Evolutionary conservation across 1,139 yeast species (phyloP), one percentile per base, ranked within the genome.

Genomic region (Hyphopichia buzzinii): DNA sequence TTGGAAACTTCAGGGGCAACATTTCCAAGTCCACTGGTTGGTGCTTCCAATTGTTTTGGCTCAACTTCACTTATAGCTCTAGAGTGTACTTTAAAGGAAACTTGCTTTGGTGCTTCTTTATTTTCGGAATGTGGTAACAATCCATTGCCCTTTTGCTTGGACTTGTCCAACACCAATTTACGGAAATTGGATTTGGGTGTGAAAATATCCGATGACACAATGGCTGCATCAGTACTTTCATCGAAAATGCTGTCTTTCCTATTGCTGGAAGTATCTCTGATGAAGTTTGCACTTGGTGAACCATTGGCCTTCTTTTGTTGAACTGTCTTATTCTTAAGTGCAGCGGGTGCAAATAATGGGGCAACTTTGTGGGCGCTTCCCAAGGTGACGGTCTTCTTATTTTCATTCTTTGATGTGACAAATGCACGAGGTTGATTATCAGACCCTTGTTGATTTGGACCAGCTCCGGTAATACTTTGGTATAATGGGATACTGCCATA

Each of bases 401-500:
- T 15, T 15, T 23, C 21, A 15, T 26, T n/a, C 4, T 13, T 4
- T 3, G 33, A 8, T 2, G 28, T 8, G 15, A 30, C 10, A 14
- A 10, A 24, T 4, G 28, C 33, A n/a, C 15, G 19, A 7, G 33
- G 33, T 6, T 13, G 15, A 7, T 29, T 36, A 11, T 38, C 36
- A n/a, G 35, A 31, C 23, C 33, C 39, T 27, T 39, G 50, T 14
- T 45, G 52, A n/a, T 30, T 35, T 32, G 41, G 55, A 19, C 10
- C 10, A 12, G 41, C 23, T 33, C 57, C 60, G 12, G 66, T 62
- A 22, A 71, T 63, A 39, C 72, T 63, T 49, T 70, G 68, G 61
- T 78, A 83, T 35, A 81, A 64, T 4, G 87, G 87, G 53, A 81
- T 82, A 44, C 71, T 71, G 3, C 92, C 90, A 55, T 82, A 84